These are phyloP conservation scores for Kewa caespitosa DNA, from an alignment of 179 eudicot genomes.

Conservation along the genomic window DNA sequence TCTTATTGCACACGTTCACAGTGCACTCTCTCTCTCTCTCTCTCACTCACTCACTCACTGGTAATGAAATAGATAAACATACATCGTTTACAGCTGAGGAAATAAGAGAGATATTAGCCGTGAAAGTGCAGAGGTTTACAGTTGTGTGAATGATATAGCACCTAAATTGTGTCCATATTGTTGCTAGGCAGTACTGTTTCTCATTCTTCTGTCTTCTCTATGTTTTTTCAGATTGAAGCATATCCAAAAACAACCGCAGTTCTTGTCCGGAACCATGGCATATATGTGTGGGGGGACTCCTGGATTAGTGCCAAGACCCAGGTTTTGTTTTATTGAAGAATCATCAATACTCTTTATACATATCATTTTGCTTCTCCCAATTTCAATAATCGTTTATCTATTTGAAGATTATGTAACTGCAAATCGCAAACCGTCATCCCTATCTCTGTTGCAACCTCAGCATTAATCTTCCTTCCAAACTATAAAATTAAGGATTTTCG, in stretches of 20 bases:
- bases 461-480: not conserved
- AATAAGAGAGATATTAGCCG: too few species aligned
- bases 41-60: too few species aligned
- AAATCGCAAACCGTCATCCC: not conserved
- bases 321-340: constrained; percentile 42
- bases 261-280: constrained; percentile 93
- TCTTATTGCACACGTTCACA: not conserved
- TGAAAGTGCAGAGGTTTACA: too few species aligned
- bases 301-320: constrained; percentile 99
- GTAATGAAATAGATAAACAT: too few species aligned
- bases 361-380: not conserved
- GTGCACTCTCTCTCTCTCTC: not conserved
- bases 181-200: not conserved
- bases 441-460: not conserved
- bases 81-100: too few species aligned
- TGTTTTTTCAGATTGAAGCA: constrained; percentile 73
- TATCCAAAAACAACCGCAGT: constrained; percentile 97
- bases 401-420: not conserved
- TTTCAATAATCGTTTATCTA: not conserved
- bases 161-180: not conserved
- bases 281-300: constrained; percentile 97
- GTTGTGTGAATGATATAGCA: not conserved
- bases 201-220: not conserved
- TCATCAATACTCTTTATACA: not conserved
- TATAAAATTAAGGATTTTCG: not conserved